phyloP scores from a whole-genome alignment of 352 stramenopile species.

The Phytophthora foliorum region DNA sequence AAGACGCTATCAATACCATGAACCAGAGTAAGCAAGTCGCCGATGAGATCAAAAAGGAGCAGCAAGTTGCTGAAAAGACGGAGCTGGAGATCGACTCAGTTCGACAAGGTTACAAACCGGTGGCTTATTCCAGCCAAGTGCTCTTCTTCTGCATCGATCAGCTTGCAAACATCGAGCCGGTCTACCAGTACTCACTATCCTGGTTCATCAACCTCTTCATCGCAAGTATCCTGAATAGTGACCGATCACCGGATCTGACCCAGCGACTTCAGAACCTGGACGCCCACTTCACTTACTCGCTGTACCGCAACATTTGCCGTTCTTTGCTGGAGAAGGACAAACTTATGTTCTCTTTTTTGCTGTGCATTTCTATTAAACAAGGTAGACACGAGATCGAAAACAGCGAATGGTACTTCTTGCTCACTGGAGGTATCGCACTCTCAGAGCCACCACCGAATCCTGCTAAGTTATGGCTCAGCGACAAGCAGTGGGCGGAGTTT shows the following conservation, averaged over 20 bases:
- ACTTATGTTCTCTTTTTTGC: conserved; percentile 93
- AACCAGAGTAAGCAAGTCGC: conserved; percentile 92
- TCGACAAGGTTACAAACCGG: conserved; percentile 88
- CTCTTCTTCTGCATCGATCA: conserved; percentile 96
- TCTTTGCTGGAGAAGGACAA: conserved; percentile 96
- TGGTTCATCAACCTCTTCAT: conserved; percentile 96
- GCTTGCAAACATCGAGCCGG: conserved; percentile 94
- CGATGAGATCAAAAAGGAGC: conserved; percentile 95
- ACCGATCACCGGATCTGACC: conserved; percentile 76
- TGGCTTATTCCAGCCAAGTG: conserved; percentile 92
- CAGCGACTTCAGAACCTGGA: conserved; percentile 87
- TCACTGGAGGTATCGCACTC: conserved; percentile 93
- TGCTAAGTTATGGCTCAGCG: conserved; percentile 90
- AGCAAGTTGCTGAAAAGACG: conserved; percentile 91
- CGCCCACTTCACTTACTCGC: conserved; percentile 92
- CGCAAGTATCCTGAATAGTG: conserved; percentile 89
- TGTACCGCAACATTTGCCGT: conserved; percentile 94
- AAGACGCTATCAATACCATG: conserved; percentile 94
- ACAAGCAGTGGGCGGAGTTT: conserved; percentile 95
- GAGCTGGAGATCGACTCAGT: conserved; percentile 93
- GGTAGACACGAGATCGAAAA: conserved; percentile 82
- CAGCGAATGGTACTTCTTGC: conserved; percentile 94
- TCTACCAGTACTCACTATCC: conserved; percentile 94
- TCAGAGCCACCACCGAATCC: conserved; percentile 93
- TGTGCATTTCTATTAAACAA: conserved; percentile 91